Base-by-base conservation (phyloP, 176 grass and related monocot species). In the Oryza longistaminata region DNA sequence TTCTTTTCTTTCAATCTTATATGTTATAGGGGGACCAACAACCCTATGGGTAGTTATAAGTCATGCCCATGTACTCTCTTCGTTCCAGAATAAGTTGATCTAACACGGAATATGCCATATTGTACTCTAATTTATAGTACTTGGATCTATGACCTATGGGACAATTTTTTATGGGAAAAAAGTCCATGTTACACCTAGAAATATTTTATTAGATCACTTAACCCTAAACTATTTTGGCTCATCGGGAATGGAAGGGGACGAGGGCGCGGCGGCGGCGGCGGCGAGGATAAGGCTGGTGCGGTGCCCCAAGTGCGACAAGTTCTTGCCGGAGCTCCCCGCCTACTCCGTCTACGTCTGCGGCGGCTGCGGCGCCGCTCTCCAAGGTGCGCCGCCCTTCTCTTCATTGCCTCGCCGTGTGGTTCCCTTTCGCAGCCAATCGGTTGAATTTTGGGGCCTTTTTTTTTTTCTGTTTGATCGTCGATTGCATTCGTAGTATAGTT, bases 291-390 rank as follows among this genome's bases (percentile, higher is more conserved):
- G 91, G 71, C 70, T 99, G 33, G 96, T 99, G 75, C 91, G 96
- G 81, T 99, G 96, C 81, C 96, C 96, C 80, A 94, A 70, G 74
- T 99, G 96, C 77, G 91, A 96, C 85, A 96, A 96, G 86, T 94
- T 94, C 89, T 89, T 99, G n/a, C 96, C 96, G 24, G 96, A 99
- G 76, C 86, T 94, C 33, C 93, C 91, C 21, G 86, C 74, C 55
- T 96, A 85, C 93, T 96, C 90, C 69, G 72, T 99, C 82, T 99
- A 99, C 83, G 81, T 95, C 68, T 98, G 96, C 74, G 96, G 96
- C 72, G 93, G 87, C 3, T 99, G 96, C 77, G 93, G 93, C 64
- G 81, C 93, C 67, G 81, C 96, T 15, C 96, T 99, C 31, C 91
- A 92, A 89, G 90, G 96, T 96, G 43, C 42, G 9, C 42, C 8